A percentile compares a stretch with the other conserved stretches of the same genome.
Evolutionary conservation across 108 stramenopile species (phyloP).

Genomic region (Fragilariopsis cylindrus): DNA sequence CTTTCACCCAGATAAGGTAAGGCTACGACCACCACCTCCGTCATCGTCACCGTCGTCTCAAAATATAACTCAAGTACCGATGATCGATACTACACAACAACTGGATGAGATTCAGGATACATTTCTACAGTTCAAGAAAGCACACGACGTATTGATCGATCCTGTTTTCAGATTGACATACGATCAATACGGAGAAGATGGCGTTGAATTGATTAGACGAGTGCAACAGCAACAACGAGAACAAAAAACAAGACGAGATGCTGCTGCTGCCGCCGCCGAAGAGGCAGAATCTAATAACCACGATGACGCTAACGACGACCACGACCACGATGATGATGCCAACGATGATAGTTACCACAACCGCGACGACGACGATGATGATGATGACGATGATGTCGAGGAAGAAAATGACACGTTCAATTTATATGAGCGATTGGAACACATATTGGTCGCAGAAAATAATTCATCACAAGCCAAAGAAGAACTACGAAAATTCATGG

Average conservation of each 20-base stretch:
- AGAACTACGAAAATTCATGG: conserved; percentile 38
- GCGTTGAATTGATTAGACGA: conserved; percentile 40
- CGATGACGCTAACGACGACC: conserved; percentile 1
- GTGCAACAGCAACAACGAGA: conserved; percentile 34
- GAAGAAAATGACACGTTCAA: conserved; percentile 12
- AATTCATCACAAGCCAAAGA: conserved; percentile 18
- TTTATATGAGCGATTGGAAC: conserved; percentile 33
- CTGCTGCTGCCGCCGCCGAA: not conserved
- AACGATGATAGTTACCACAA: not conserved
- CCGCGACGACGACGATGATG: conserved; percentile 21
- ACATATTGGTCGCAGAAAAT: conserved; percentile 2
- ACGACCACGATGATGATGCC: conserved; percentile 17
- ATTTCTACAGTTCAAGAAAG: conserved; percentile 42
- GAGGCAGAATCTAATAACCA: conserved; percentile 5
- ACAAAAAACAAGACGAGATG: conserved; percentile 21
- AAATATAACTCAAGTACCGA: too few species aligned
- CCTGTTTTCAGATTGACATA: conserved; percentile 55
- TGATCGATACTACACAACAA: not conserved
- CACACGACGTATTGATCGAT: conserved; percentile 59
- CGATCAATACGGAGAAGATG: conserved; percentile 45
- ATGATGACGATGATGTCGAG: conserved; percentile 21
- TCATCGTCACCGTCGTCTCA: not conserved
- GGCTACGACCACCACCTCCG: conserved; percentile 12
- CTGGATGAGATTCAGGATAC: conserved; percentile 38
- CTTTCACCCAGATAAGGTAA: conserved; percentile 65